phyloP scores from a whole-genome alignment of 257 asterid genomes.

The Vinca minor region DNA sequence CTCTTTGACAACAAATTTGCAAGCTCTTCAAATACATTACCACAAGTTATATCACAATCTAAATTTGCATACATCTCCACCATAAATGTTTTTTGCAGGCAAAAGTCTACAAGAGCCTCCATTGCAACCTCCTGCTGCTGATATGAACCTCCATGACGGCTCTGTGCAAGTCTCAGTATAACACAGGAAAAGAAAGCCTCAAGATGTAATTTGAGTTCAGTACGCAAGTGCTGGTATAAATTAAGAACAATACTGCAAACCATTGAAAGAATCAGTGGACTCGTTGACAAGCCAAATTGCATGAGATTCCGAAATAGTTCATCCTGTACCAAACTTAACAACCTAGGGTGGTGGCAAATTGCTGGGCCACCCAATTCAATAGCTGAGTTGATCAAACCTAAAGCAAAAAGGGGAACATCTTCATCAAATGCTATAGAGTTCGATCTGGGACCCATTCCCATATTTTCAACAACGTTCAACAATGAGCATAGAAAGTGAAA shows the following conservation, averaged over 20 bases:
- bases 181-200: slow-evolving; percentile 97
- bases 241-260: slow-evolving; percentile 90
- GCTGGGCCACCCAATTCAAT: slow-evolving; percentile 86
- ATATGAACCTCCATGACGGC: slow-evolving; percentile 83
- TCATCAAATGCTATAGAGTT: slow-evolving; percentile 84
- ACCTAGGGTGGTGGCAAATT: slow-evolving; percentile 61
- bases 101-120: slow-evolving; percentile 97
- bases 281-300: slow-evolving; percentile 88
- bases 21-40: slow-evolving; percentile 91
- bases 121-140: slow-evolving; percentile 99
- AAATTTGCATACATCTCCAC: slow-evolving; percentile 89
- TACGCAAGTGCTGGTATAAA: slow-evolving; percentile 75
- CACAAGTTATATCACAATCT: slow-evolving; percentile 92
- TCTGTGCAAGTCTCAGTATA: slow-evolving; percentile 81
- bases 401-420: slow-evolving; percentile 84
- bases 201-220: slow-evolving; percentile 80
- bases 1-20: slow-evolving; percentile 86
- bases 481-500: slow-evolving; percentile 87
- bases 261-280: slow-evolving; percentile 89
- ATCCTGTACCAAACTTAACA: slow-evolving; percentile 85
- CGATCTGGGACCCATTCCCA: slow-evolving; percentile 69
- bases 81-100: slow-evolving; percentile 88
- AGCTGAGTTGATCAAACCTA: slow-evolving; percentile 90
- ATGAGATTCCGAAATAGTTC: slow-evolving; percentile 80
- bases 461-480: slow-evolving; percentile 73